Evolutionary conservation across 2,329 filamentous ascomycete species (phyloP), one percentile per base, ranked within the genome.

Genomic region (Teratosphaeria pseudoeucalypti): DNA sequence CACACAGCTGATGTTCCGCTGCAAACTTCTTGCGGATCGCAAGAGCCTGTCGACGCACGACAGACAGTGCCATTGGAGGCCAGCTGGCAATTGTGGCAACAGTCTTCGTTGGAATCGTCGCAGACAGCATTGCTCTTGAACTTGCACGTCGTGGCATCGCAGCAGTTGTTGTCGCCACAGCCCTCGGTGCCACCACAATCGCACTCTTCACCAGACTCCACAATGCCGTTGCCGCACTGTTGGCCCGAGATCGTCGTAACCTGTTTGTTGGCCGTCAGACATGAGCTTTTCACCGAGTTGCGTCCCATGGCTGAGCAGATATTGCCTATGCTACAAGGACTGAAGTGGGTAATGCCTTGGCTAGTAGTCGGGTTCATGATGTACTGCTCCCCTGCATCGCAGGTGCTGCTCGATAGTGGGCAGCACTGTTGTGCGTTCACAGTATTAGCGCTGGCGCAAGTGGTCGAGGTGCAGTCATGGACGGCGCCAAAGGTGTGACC

Each of bases 351-450:
- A 71, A 96, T 90, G 59, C 84, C 82, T 9, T 79, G 72, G 12
- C 81, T 82, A 1, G 92, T 94, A 11, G 89, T 94, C 0, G 94
- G 94, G 72, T 97, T 97, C 94, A 99, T 99, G 74, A 99, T 91
- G 75, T 85, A 99, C 61, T 81, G 75, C n/a, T 83, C 86, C 52
- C 80, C 77, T 26, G 94, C 94, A 73, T 95, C 80, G 73, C 94
- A 99, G 0, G 77, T 80, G 52, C 62, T 72, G 9, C 77, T 69
- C 66, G 80, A 88, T 7, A 96, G 78, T 0, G 92, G 94, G 67
- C 94, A 99, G 74, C 94, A 99, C 70, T 85, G 82, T 52, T 85
- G 84, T 1, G 83, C 77, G 58, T 75, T 79, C 64, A 85, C 81
- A 1, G 76, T 75, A 43, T 83, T 82, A 23, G 82, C 79, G 61